Conservation (phyloP, 1,139 yeast genomes). For the Candida glucosophila region DNA sequence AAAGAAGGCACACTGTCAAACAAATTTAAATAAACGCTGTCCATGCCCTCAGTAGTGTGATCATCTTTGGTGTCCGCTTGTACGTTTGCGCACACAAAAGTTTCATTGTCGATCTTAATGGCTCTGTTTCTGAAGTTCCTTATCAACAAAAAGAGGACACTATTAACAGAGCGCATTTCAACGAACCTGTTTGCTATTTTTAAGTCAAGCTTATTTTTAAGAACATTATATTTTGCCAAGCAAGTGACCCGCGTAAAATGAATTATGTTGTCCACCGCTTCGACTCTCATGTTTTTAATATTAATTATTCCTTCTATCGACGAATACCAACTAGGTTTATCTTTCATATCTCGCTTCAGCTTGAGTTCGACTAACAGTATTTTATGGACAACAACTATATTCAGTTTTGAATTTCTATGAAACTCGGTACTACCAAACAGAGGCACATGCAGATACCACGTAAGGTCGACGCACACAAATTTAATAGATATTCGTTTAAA, state of each 20-base stretch:
- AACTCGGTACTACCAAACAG: constrained; percentile 16
- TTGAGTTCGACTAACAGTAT: constrained; percentile 20
- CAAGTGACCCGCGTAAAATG: constrained; percentile 21
- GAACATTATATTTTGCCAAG: constrained; percentile 19
- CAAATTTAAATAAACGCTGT: constrained; percentile 12
- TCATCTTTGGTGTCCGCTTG: constrained; percentile 1
- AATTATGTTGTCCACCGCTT: constrained; percentile 25
- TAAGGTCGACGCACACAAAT: constrained; percentile 25
- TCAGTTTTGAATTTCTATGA: constrained; percentile 21
- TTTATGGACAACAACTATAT: constrained; percentile 16
- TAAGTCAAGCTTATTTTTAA: constrained; percentile 13
- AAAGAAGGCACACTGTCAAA: constrained; percentile 25
- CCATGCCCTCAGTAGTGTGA: constrained; percentile 1
- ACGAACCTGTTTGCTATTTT: constrained; percentile 20
- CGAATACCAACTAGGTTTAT: constrained; percentile 4
- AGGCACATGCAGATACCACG: constrained; percentile 24
- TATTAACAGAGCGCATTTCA: constrained; percentile 28
- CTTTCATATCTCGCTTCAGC: constrained; percentile 12
- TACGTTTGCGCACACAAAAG: constrained; percentile 9
- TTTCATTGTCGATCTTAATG: constrained; percentile 17
- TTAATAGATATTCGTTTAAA: constrained; percentile 16
- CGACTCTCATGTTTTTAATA: constrained; percentile 22
- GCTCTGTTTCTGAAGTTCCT: constrained; percentile 24
- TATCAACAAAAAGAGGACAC: constrained; percentile 29
- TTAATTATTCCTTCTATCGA: constrained; percentile 17